A percentile compares a stretch with the other conserved stretches of the same genome.
Conservation (phyloP, 2,329 filamentous ascomycete species). For the Myriosclerotinia scirpicola region DNA sequence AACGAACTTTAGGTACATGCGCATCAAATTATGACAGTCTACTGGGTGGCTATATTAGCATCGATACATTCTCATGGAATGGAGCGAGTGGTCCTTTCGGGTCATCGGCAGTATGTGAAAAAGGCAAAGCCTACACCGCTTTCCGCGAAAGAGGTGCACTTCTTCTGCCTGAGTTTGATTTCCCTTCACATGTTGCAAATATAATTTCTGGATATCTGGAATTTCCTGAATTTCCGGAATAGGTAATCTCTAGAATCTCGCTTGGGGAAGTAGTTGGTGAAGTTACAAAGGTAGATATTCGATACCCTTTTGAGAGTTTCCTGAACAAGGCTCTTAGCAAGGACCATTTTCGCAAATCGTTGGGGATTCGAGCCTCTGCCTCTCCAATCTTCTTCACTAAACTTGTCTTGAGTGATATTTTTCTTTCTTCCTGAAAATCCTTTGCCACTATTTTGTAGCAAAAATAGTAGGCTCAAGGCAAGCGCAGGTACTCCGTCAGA, state of each 20-base stretch:
- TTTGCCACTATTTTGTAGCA: background rate
- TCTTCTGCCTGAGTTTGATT: background rate
- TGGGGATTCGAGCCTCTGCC: background rate
- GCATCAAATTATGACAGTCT: background rate
- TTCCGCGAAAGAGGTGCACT: background rate
- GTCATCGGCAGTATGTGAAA: background rate
- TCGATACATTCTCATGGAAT: background rate
- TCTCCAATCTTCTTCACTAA: background rate
- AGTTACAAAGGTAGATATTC: background rate
- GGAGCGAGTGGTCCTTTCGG: background rate
- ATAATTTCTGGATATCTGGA: background rate
- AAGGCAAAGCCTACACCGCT: background rate
- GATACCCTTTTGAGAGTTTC: background rate
- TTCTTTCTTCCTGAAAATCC: background rate
- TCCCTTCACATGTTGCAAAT: background rate
- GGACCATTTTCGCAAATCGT: background rate
- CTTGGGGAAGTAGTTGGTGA: background rate
- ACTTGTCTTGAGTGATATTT: background rate
- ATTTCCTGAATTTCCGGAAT: background rate
- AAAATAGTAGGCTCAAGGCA: background rate
- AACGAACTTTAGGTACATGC: background rate
- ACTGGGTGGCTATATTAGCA: background rate
- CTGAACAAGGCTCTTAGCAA: too few species aligned
- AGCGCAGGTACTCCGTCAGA: background rate
- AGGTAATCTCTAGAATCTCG: background rate